phyloP scores from a whole-genome alignment of 106 monocot species.

The Vanilla planifolia region DNA sequence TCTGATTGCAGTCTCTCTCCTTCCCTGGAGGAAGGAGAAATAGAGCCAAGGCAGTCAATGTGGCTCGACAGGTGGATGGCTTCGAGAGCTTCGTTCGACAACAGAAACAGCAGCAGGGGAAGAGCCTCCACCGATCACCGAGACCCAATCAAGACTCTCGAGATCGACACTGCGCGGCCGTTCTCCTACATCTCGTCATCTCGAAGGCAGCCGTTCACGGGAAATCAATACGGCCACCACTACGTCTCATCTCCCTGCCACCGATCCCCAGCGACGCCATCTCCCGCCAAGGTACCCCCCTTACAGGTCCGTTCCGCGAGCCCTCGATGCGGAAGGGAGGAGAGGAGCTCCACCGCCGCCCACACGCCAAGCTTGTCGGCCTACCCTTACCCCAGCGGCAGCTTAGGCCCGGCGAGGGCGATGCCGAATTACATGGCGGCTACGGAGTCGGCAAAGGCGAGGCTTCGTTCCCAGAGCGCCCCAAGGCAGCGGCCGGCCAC shows the following conservation, averaged over 20 bases:
- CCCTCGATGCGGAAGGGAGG: slow-evolving; percentile 57
- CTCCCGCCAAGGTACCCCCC: slow-evolving; percentile 51
- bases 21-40: slow-evolving; percentile 21
- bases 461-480: slow-evolving; percentile 79
- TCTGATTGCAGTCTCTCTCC: slow-evolving; percentile 45
- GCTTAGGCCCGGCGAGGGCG: slow-evolving; percentile 3
- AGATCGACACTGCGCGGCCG: slow-evolving; percentile 76
- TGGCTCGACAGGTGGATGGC: slow-evolving; percentile 86
- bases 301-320: slow-evolving; percentile 86
- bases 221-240: slow-evolving; percentile 2
- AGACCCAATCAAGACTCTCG: slow-evolving; percentile 78
- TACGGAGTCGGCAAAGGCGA: slow-evolving; percentile 91
- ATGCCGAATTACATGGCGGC: slow-evolving; percentile 96
- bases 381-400: no score
- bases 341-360: slow-evolving; percentile 7
- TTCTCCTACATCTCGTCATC: slow-evolving; percentile 42
- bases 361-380: slow-evolving; percentile 13
- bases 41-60: slow-evolving; percentile 26
- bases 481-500: slow-evolving; percentile 79
- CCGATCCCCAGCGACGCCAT: slow-evolving; percentile 63
- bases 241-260: slow-evolving; percentile 19
- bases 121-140: slow-evolving; percentile 64
- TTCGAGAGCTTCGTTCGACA: slow-evolving; percentile 64
- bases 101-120: slow-evolving; percentile 39
- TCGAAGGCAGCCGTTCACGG: neutral